phyloP scores from a whole-genome alignment of 1,284 basidiomycete species.

The Ustilago vetiveriae region DNA sequence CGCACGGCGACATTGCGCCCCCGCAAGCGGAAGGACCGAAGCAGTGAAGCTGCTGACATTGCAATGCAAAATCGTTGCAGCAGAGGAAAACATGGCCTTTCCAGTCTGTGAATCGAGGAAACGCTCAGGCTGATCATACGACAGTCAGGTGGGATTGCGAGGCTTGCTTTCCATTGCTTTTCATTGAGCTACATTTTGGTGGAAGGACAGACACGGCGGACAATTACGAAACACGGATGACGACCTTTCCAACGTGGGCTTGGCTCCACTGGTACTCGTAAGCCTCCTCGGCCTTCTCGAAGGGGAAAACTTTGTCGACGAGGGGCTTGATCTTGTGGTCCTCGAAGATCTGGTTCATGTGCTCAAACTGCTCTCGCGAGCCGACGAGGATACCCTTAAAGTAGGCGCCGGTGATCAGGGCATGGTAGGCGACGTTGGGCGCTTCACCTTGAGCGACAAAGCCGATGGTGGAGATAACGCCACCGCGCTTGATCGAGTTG shows the following conservation, averaged over 20 bases:
- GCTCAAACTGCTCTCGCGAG: constrained; percentile 69
- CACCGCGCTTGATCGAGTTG: constrained; percentile 69
- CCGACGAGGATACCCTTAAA: constrained; percentile 68
- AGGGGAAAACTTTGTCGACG: constrained; percentile 72
- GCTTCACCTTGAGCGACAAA: constrained; percentile 66
- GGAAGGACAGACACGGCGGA: too few species aligned
- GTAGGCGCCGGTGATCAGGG: constrained; percentile 33
- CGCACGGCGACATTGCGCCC: constrained; percentile 28
- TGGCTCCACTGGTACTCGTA: constrained; percentile 69
- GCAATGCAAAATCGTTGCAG: too few species aligned
- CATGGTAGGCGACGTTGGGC: constrained; percentile 33
- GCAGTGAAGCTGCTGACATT: too few species aligned
- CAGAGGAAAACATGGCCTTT: too few species aligned
- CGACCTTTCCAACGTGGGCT: constrained; percentile 57
- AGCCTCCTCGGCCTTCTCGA: constrained; percentile 70
- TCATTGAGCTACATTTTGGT: too few species aligned
- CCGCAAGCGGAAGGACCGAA: constrained; percentile 23
- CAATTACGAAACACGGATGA: constrained; percentile 37
- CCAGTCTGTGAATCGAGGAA: too few species aligned
- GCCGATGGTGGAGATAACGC: constrained; percentile 72
- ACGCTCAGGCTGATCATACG: too few species aligned
- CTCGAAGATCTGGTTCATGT: constrained; percentile 70
- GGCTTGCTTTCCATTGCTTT: neutral
- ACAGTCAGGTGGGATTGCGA: too few species aligned
- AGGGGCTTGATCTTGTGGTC: constrained; percentile 70